phyloP scores from a whole-genome alignment of 148 eudicot genomes.

The Simmondsia chinensis region DNA sequence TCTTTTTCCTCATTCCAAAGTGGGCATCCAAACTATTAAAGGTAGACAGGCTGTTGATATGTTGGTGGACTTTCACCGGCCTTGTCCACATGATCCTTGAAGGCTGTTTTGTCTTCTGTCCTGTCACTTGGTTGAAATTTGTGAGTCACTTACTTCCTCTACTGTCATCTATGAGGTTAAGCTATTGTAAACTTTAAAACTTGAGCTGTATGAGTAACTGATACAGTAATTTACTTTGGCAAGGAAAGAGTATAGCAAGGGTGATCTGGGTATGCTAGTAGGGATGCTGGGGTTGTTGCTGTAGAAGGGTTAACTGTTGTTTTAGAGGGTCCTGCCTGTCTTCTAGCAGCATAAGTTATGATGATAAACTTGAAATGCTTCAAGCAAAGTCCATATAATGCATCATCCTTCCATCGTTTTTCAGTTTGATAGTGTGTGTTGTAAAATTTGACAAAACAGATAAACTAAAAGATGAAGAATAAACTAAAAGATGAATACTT shows the following conservation, averaged over 20 bases:
- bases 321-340: constrained; percentile 76
- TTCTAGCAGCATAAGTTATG: constrained; percentile 66
- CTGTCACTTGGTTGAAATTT: constrained; percentile 76
- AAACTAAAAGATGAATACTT: too few relatives aligned
- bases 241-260: constrained; percentile 98
- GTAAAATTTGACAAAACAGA: too few relatives aligned
- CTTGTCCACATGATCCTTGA: constrained; percentile 72
- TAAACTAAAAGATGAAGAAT: too few relatives aligned
- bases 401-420: too few relatives aligned
- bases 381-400: too few relatives aligned
- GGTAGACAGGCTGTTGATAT: constrained; percentile 62
- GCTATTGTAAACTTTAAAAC: not conserved
- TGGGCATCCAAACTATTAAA: constrained; percentile 36
- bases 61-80: constrained; percentile 94
- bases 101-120: constrained; percentile 82
- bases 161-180: not conserved
- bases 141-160: constrained; percentile 32
- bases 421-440: too few relatives aligned
- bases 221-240: constrained; percentile 2
- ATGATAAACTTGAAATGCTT: too few relatives aligned
- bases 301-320: constrained; percentile 81
- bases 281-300: constrained; percentile 62
- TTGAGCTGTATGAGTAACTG: not conserved
- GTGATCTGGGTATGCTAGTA: constrained; percentile 85
- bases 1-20: constrained; percentile 29